Evolutionary conservation across 2,329 filamentous ascomycete genomes (phyloP), one percentile per base, ranked within the genome.

Genomic region (Talaromyces sp.): DNA sequence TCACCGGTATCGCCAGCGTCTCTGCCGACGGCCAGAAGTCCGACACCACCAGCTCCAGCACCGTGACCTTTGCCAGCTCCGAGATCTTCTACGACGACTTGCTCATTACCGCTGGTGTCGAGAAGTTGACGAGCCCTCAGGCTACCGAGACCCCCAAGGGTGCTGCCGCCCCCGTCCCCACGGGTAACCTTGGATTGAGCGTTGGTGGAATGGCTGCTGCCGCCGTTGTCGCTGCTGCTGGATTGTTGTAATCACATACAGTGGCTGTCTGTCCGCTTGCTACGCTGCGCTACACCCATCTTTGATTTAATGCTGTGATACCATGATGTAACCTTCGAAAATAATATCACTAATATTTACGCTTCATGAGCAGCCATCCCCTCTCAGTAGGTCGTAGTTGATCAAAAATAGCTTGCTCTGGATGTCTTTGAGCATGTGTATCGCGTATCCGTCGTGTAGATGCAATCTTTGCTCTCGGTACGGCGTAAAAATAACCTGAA

Each of bases 161-260:
- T 40, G 54, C 54, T 57, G 54, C 54, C 1, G 31, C 37, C 5
- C 35, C 54, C 1, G 54, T 57, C 14, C 35, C 54, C 21, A 57
- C 54, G 21, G 54, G 54, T 28, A 25, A 14, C 23, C 21, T 57
- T 28, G 35, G 35, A 40, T 40, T 57, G 54, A 37, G 35, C 9
- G 33, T 56, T 18, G 31, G 35, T 31, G 54, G 54, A 25, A 57
- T 57, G 54, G 54, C 54, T 57, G 54, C 54, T 11, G 54, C 54
- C 21, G 54, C 54, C 28, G 54, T 57, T 18, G 54, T 57, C n/a
- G 54, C 54, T 42, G 54, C 54, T 31, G 54, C 54, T 28, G 54
- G 54, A 42, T 40, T 57, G 6, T 31, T 57, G 54, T 57, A 57
- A 57, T 14, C 6, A 28, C 40, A n/a, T 35, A 3, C 25, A 2